Percentiles rank a stretch among this genome's conserved stretches.
phyloP scores from a whole-genome alignment of 1,284 basidiomycete genomes.

The Apiotrichum domesticum region DNA sequence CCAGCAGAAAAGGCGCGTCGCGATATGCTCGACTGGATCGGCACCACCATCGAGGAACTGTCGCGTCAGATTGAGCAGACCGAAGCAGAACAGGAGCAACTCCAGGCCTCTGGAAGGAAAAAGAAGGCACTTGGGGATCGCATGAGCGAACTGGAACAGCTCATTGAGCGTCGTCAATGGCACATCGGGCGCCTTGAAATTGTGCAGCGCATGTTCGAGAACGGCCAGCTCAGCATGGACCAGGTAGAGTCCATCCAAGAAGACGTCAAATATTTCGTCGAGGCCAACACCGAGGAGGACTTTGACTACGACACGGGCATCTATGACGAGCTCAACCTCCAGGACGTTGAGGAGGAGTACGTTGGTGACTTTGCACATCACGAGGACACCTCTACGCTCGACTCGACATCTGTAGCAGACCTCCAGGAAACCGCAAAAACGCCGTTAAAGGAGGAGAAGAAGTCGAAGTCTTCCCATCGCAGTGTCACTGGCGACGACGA shows the following conservation, averaged over 20 bases:
- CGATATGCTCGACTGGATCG: constrained; percentile 81
- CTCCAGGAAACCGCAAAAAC: constrained; percentile 24
- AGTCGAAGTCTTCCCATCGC: constrained; percentile 12
- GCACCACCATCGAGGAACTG: constrained; percentile 82
- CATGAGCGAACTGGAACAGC: constrained; percentile 71
- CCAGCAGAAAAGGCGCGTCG: constrained; percentile 95
- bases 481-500: constrained; percentile 8
- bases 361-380: constrained; percentile 70
- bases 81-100: constrained; percentile 88
- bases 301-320: constrained; percentile 97
- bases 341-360: constrained; percentile 74
- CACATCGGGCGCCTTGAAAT: constrained; percentile 91
- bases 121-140: constrained; percentile 64
- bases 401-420: constrained; percentile 49
- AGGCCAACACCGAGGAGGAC: constrained; percentile 91
- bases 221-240: constrained; percentile 80
- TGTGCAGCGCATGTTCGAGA: constrained; percentile 87
- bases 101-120: constrained; percentile 64
- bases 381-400: constrained; percentile 53
- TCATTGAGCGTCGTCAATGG: constrained; percentile 95
- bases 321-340: constrained; percentile 95
- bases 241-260: constrained; percentile 80
- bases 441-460: constrained; percentile 38
- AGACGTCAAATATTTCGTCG: constrained; percentile 94
- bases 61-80: constrained; percentile 87